Base-by-base conservation (phyloP, 2,329 filamentous ascomycete species). In the Neurospora sp. region DNA sequence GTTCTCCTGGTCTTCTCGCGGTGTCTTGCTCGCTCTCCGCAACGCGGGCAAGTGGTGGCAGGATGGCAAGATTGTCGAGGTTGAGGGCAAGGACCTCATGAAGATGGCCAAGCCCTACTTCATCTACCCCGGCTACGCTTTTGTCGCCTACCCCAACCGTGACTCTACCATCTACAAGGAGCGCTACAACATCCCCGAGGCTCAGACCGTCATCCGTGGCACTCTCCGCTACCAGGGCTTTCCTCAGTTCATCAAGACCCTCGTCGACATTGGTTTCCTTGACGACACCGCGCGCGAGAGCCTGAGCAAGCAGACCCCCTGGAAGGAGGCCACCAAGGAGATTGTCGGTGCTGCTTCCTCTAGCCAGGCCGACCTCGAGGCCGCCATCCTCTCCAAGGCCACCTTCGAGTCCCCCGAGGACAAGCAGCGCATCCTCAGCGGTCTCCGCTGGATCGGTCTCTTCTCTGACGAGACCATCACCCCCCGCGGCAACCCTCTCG, bases 131-230 rank as follows among this genome's bases (percentile, higher is more conserved):
- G 77, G 93, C 71, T 97, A 90, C 80, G 90, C 91, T 68, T 95
- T 97, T 76, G 93, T 97, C 75, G 93, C 91, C 58, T 98, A 98
- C 83, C 91, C 92, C 70, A 98, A 98, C 88, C 87, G 94, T 76
- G 94, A 98, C 82, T 94, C 90, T 23, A 96, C 92, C 17, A 85
- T 87, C 9, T 98, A 96, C 88, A 90, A 89, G 78, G 90, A 97
- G 85, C 89, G 92, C 73, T 97, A 97, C 87, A 82, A 88, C 81
- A 97, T 97, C 78, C 93, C 94, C 68, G 95, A 98, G 84, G 93
- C 93, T 15, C 82, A 97, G 81, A 97, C 92, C 68, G 88, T 97
- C 76, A 85, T 97, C 79, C 75, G 77, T 66, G 78, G 92, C 73
- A 96, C 93, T 38, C 87, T 97, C 42, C 86, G 95, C 74, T 98